Evolutionary conservation across 495 filamentous ascomycete genomes (phyloP).

Genomic region (Hypoxylon trugodes): DNA sequence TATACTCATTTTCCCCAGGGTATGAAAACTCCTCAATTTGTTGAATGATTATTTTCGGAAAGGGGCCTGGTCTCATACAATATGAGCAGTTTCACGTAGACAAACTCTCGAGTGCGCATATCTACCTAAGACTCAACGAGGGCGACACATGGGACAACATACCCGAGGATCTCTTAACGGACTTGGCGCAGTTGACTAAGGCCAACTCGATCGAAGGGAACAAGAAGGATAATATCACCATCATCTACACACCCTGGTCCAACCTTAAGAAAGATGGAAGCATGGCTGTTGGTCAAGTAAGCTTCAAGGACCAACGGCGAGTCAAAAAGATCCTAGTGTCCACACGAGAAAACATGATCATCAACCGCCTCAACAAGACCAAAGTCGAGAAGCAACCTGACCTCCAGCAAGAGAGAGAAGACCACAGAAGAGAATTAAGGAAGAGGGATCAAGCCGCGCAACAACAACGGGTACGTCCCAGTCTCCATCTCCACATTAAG

Average conservation of each 20-base stretch:
- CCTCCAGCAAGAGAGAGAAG: conserved; percentile 79
- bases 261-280: conserved; percentile 96
- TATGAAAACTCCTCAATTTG: conserved; percentile 31
- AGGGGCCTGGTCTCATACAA: conserved; percentile 23
- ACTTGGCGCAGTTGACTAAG: conserved; percentile 95
- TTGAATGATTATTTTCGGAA: neutral
- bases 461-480: conserved; percentile 67
- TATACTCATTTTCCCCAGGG: conserved; percentile 36
- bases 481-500: neutral
- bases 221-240: conserved; percentile 96
- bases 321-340: conserved; percentile 82
- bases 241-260: conserved; percentile 98
- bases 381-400: conserved; percentile 86
- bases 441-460: conserved; percentile 71
- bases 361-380: conserved; percentile 98
- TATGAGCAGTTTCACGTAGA: conserved; percentile 87
- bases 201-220: conserved; percentile 99
- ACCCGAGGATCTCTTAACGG: conserved; percentile 74
- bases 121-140: conserved; percentile 86
- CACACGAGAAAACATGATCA: conserved; percentile 81
- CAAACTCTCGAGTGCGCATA: conserved; percentile 95
- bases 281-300: conserved; percentile 95
- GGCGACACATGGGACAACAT: conserved; percentile 88
- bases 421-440: conserved; percentile 70
- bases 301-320: conserved; percentile 88